Evolutionary conservation across 1,284 basidiomycete species (phyloP).

Genomic region (Cutaneotrichosporon sp.): DNA sequence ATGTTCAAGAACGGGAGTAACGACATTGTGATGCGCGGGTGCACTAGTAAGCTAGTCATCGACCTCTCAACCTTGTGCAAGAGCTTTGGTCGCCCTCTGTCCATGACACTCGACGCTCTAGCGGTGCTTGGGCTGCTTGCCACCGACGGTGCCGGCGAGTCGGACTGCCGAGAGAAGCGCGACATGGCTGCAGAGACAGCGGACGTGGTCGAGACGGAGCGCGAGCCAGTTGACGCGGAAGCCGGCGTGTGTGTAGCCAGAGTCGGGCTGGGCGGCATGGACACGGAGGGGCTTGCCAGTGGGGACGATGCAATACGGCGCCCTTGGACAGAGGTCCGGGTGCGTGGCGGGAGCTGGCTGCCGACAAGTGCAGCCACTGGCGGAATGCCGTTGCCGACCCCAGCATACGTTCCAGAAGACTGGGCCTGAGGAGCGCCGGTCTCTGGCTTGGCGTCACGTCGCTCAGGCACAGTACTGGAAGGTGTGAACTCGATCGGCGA

Average conservation of each 20-base stretch:
- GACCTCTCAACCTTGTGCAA: constrained; percentile 12
- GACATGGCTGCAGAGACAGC: background rate
- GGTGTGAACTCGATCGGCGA: constrained; percentile 7
- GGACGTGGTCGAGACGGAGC: background rate
- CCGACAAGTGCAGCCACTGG: background rate
- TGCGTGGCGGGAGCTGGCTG: constrained; percentile 22
- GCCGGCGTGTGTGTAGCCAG: background rate
- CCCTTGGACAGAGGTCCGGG: constrained; percentile 15
- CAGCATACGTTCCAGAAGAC: background rate
- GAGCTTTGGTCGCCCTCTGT: constrained; percentile 15
- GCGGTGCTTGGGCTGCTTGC: constrained; percentile 4
- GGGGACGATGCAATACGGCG: constrained; percentile 29
- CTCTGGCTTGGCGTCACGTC: constrained; percentile 5
- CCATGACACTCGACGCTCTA: constrained; percentile 11
- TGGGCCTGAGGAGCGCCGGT: background rate
- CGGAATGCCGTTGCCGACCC: constrained; percentile 16
- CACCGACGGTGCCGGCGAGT: background rate
- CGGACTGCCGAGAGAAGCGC: background rate
- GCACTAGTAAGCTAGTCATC: constrained; percentile 29
- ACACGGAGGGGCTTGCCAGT: constrained; percentile 26
- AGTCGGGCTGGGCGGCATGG: constrained; percentile 7
- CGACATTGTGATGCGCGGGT: constrained; percentile 38
- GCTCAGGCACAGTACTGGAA: background rate
- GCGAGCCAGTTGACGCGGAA: background rate
- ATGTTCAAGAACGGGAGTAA: constrained; percentile 45